Conservation (phyloP, 768 basidiomycete species). For the Mycena haematopus region DNA sequence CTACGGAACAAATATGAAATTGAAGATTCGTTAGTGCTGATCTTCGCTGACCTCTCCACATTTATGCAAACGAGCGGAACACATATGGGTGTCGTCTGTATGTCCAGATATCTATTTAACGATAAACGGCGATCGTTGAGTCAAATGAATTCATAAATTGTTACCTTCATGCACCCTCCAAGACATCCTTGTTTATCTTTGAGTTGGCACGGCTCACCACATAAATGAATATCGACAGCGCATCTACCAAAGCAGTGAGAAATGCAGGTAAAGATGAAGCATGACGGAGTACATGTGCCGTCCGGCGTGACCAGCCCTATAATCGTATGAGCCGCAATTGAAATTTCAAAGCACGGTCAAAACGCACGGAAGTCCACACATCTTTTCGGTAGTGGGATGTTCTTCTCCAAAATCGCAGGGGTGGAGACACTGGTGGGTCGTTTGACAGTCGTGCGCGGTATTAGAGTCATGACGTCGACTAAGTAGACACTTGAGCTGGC, state of each 20-base stretch:
- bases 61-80: slow-evolving; percentile 57
- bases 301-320: slow-evolving; percentile 66
- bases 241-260: slow-evolving; percentile 47
- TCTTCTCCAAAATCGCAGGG: slow-evolving; percentile 51
- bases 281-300: slow-evolving; percentile 53
- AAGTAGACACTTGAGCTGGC: slow-evolving; percentile 56
- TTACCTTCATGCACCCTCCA: slow-evolving; percentile 58
- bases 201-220: slow-evolving; percentile 57
- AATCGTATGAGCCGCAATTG: slow-evolving; percentile 4
- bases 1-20: slow-evolving; percentile 36
- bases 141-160: slow-evolving; percentile 1
- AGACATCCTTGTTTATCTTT: slow-evolving; percentile 57
- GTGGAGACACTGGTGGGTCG: slow-evolving; percentile 53
- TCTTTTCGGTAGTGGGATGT: slow-evolving; percentile 36
- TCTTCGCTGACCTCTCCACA: slow-evolving; percentile 55
- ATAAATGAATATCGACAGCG: slow-evolving; percentile 55
- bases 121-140: neutral
- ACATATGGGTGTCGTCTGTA: slow-evolving; percentile 55
- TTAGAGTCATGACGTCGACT: slow-evolving; percentile 49
- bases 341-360: neutral
- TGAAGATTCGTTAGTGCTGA: neutral
- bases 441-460: slow-evolving; percentile 55
- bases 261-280: neutral
- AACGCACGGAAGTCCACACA: slow-evolving; percentile 57
- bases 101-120: slow-evolving; percentile 53